Percentiles rank a stretch among this genome's conserved stretches.
These are phyloP conservation scores for Mortierella sp. DNA, from an alignment of 371 early-diverging fungal genomes.

Conservation along the genomic window DNA sequence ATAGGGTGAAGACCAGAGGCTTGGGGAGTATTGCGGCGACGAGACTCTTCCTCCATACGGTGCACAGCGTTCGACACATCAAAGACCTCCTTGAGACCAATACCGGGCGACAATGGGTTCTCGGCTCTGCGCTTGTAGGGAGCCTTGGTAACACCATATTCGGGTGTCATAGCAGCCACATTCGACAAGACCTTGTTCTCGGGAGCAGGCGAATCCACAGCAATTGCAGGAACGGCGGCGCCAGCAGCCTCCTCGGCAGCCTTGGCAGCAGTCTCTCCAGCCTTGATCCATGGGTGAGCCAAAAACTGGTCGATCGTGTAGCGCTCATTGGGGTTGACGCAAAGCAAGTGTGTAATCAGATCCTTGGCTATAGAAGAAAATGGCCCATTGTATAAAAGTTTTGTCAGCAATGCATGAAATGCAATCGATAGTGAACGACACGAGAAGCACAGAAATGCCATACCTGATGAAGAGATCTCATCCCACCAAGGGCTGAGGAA, in stretches of 20 bases:
- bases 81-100: slow-evolving; percentile 73
- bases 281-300: slow-evolving; percentile 86
- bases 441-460: background rate
- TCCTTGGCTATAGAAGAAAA: slow-evolving; percentile 69
- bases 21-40: slow-evolving; percentile 54
- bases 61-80: slow-evolving; percentile 68
- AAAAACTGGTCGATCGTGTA: slow-evolving; percentile 89
- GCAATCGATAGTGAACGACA: background rate
- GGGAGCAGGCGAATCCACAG: slow-evolving; percentile 30
- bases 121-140: slow-evolving; percentile 52
- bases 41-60: slow-evolving; percentile 70
- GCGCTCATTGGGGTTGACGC: slow-evolving; percentile 86
- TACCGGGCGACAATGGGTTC: slow-evolving; percentile 62
- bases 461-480: slow-evolving; percentile 73
- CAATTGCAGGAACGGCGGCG: slow-evolving; percentile 32
- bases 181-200: slow-evolving; percentile 38
- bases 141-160: slow-evolving; percentile 46
- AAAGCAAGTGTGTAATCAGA: slow-evolving; percentile 85
- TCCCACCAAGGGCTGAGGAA: slow-evolving; percentile 94
- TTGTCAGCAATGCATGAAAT: background rate
- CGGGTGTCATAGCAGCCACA: slow-evolving; percentile 35
- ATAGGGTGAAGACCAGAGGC: slow-evolving; percentile 33
- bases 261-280: slow-evolving; percentile 49
- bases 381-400: background rate
- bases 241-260: slow-evolving; percentile 28